These are phyloP conservation scores for Polyplosphaeria fusca DNA, from an alignment of 495 filamentous ascomycete species.

Conservation along the genomic window DNA sequence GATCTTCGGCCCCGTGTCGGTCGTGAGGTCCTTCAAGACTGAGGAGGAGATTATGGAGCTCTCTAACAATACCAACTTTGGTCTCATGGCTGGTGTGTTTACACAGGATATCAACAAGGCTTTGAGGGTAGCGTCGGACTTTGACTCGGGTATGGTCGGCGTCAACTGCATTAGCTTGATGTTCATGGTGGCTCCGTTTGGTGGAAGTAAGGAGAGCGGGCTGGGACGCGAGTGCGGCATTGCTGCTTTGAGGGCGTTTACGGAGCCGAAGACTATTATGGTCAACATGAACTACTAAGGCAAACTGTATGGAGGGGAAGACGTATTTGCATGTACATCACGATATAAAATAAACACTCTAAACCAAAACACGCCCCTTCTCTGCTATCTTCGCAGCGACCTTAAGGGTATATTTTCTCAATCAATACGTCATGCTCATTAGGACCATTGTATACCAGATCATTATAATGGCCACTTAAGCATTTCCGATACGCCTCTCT, in stretches of 20 bases:
- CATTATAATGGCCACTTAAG: too few species aligned
- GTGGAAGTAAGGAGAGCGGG: constrained; percentile 52
- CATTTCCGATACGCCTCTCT: too few species aligned
- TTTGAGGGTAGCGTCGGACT: constrained; percentile 46
- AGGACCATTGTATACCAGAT: too few species aligned
- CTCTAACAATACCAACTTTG: constrained; percentile 49
- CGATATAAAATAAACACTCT: too few species aligned
- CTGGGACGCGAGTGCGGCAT: constrained; percentile 49
- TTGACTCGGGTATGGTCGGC: constrained; percentile 53
- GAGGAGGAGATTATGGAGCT: constrained; percentile 50
- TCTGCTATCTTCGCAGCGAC: too few species aligned
- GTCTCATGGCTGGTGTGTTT: constrained; percentile 43
- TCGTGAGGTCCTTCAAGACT: constrained; percentile 48
- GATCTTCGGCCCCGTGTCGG: constrained; percentile 53
- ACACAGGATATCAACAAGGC: constrained; percentile 52
- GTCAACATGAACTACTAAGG: constrained; percentile 42
- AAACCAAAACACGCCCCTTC: too few species aligned
- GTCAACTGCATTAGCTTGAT: constrained; percentile 51
- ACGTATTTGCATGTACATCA: too few species aligned
- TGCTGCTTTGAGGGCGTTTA: constrained; percentile 44
- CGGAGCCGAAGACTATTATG: constrained; percentile 50
- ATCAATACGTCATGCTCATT: too few species aligned
- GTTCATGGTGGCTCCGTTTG: constrained; percentile 43
- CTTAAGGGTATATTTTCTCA: too few species aligned
- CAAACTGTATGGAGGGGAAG: too few species aligned